These are phyloP conservation scores for Ceratocystis eucalypticola DNA, from an alignment of 2,329 filamentous ascomycete species.

Conservation along the genomic window DNA sequence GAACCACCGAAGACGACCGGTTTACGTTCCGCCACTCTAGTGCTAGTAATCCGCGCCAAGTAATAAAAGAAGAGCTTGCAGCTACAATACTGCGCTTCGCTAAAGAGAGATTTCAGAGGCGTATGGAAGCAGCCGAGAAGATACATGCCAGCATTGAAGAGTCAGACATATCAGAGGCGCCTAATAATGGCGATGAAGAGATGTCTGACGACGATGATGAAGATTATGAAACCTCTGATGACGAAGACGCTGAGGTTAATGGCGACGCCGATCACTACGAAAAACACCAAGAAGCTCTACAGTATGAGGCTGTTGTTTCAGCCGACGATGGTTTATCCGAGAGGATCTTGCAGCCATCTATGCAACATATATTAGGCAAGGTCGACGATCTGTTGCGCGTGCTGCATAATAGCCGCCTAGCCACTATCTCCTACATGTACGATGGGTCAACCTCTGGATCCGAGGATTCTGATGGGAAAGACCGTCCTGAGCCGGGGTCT, in stretches of 20 bases:
- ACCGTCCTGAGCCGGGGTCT: neutral
- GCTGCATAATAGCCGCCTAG: slow-evolving; percentile 52
- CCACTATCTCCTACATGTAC: slow-evolving; percentile 19
- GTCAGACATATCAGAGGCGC: slow-evolving; percentile 7
- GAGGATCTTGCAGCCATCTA: slow-evolving; percentile 50
- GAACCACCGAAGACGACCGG: slow-evolving; percentile 3
- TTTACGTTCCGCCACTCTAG: neutral
- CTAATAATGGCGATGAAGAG: slow-evolving; percentile 6
- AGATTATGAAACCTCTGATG: slow-evolving; percentile 1
- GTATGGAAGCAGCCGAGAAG: slow-evolving; percentile 4
- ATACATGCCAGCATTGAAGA: slow-evolving; percentile 13
- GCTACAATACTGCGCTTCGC: slow-evolving; percentile 12
- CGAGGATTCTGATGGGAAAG: neutral
- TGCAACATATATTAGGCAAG: slow-evolving; percentile 55
- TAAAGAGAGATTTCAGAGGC: slow-evolving; percentile 8
- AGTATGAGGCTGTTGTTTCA: slow-evolving; percentile 41
- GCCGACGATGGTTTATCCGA: slow-evolving; percentile 58
- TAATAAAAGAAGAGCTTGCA: slow-evolving; percentile 13
- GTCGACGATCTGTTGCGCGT: slow-evolving; percentile 57
- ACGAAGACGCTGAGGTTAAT: neutral
- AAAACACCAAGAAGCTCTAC: slow-evolving; percentile 20
- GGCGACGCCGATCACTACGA: neutral
- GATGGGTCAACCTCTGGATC: slow-evolving; percentile 18
- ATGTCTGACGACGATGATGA: neutral
- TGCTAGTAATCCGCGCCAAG: neutral